A percentile compares a stretch with the other conserved stretches of the same genome.
Conservation (phyloP, 768 basidiomycete genomes). For the Vishniacozyma victoriae region DNA sequence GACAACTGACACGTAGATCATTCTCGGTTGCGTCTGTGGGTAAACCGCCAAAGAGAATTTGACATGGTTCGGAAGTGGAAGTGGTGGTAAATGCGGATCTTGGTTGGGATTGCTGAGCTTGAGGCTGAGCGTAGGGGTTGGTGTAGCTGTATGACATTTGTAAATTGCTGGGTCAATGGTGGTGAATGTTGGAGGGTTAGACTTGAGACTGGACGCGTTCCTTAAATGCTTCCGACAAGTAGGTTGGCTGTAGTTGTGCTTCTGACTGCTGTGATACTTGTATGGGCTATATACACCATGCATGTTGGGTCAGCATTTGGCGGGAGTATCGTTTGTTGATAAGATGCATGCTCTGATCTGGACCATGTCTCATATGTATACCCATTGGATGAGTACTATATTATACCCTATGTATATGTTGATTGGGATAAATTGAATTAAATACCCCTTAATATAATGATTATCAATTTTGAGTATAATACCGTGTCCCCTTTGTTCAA, state of each 20-base stretch:
- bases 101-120: slow-evolving; percentile 4
- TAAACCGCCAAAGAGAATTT: slow-evolving; percentile 28
- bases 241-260: too few species aligned
- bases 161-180: background rate
- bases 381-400: too few species aligned
- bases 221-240: too few species aligned
- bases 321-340: too few species aligned
- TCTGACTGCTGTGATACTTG: too few species aligned
- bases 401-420: background rate
- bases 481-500: background rate
- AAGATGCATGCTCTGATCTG: too few species aligned
- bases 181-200: background rate
- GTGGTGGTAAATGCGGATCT: background rate
- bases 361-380: too few species aligned
- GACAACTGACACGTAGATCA: slow-evolving; percentile 19
- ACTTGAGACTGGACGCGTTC: too few species aligned
- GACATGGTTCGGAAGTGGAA: slow-evolving; percentile 5
- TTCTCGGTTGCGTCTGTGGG: slow-evolving; percentile 25
- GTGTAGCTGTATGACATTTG: slow-evolving; percentile 13
- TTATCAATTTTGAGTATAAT: too few species aligned
- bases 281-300: too few species aligned
- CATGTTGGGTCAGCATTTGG: too few species aligned
- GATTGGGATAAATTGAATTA: background rate
- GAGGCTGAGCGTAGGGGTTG: slow-evolving; percentile 12
- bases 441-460: background rate